These are phyloP conservation scores for Bretziella fagacearum DNA, from an alignment of 2,329 filamentous ascomycete genomes.

Conservation along the genomic window DNA sequence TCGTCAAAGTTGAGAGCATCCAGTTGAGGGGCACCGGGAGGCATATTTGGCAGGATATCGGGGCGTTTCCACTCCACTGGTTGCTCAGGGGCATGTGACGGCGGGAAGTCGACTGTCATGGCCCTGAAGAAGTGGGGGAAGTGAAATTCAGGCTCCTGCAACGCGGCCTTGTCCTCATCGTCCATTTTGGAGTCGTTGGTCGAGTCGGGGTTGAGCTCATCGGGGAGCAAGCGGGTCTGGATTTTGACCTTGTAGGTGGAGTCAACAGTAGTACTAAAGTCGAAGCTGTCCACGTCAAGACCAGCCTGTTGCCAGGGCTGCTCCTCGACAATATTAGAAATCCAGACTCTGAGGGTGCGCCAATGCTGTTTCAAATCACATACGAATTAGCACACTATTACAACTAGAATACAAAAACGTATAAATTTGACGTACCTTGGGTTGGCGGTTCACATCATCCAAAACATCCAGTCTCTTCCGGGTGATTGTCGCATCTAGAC, in stretches of 20 bases:
- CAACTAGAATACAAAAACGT: not conserved
- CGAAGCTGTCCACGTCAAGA: conserved; percentile 57
- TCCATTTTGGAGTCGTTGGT: conserved; percentile 17
- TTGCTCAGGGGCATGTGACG: conserved; percentile 38
- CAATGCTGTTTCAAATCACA: conserved; percentile 5
- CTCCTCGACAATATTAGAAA: conserved; percentile 85
- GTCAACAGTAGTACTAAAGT: conserved; percentile 60
- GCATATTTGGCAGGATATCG: conserved; percentile 32
- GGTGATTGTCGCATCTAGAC: conserved; percentile 82
- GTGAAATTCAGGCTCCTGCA: conserved; percentile 22
- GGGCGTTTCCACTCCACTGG: conserved; percentile 79
- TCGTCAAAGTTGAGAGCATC: conserved; percentile 69
- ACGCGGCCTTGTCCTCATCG: conserved; percentile 19
- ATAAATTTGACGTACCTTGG: conserved; percentile 36
- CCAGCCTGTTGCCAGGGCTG: conserved; percentile 67
- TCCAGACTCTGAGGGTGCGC: conserved; percentile 70
- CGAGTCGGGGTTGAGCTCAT: conserved; percentile 35
- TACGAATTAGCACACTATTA: not conserved
- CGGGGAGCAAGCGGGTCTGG: conserved; percentile 67
- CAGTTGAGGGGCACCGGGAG: conserved; percentile 36
- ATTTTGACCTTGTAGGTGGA: conserved; percentile 83
- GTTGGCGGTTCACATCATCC: conserved; percentile 58
- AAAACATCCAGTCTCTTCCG: conserved; percentile 83
- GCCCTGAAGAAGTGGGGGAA: conserved; percentile 70
- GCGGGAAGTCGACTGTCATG: conserved; percentile 59